These are phyloP conservation scores for Mycena vulgaris DNA, from an alignment of 768 basidiomycete species.

Conservation along the genomic window DNA sequence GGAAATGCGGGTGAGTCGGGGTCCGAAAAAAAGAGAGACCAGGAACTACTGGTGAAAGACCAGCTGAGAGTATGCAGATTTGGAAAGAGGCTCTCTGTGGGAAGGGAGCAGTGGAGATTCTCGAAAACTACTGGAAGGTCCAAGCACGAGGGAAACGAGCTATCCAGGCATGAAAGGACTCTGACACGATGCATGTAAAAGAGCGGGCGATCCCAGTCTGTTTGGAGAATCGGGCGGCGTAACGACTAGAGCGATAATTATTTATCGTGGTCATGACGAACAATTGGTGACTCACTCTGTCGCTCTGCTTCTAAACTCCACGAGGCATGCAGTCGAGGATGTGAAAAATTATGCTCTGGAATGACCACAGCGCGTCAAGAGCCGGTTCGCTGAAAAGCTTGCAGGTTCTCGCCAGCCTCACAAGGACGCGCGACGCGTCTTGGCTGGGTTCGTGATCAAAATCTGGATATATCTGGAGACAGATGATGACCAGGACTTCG, in stretches of 20 bases:
- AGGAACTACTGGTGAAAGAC: background rate
- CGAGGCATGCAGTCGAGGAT: background rate
- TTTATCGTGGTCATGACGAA: background rate
- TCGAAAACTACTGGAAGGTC: background rate
- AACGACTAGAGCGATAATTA: background rate
- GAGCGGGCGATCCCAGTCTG: constrained; percentile 8
- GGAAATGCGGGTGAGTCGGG: background rate
- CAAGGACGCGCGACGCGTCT: background rate
- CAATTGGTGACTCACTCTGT: no score
- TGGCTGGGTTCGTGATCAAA: background rate
- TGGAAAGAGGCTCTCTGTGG: background rate
- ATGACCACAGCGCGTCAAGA: background rate
- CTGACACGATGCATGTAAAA: background rate
- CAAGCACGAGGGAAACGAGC: background rate
- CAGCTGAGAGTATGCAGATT: background rate
- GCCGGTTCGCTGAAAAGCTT: background rate
- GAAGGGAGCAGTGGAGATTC: background rate
- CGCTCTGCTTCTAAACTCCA: background rate
- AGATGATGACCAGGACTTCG: background rate
- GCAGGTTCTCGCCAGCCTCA: background rate
- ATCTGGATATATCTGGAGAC: background rate
- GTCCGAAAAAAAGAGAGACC: background rate
- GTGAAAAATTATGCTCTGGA: background rate
- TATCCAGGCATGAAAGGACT: background rate
- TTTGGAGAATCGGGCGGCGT: background rate